A percentile compares a stretch with the other conserved stretches of the same genome.
These are phyloP conservation scores for Exophiala sp. DNA, from an alignment of 2,329 filamentous ascomycete species.

Conservation along the genomic window DNA sequence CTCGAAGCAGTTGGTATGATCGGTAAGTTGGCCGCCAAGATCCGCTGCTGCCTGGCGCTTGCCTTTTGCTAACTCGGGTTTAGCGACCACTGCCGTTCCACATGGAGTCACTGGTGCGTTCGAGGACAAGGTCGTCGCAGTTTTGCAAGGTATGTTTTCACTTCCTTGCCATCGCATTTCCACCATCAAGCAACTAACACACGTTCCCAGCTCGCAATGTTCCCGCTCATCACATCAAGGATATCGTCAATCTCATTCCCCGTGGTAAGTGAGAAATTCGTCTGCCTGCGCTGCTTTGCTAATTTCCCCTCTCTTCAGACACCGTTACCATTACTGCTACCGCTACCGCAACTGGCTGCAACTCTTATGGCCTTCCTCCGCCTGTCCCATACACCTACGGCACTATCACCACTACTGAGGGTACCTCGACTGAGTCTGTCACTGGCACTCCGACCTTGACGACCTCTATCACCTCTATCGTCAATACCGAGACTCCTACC, in stretches of 20 bases:
- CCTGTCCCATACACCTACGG: conserved; percentile 1
- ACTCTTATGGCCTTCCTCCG: conserved; percentile 4
- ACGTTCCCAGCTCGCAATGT: conserved; percentile 14
- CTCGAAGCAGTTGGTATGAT: conserved; percentile 9
- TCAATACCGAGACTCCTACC: conserved; percentile 6
- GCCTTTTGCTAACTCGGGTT: conserved; percentile 8
- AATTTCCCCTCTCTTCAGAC: conserved; percentile 9
- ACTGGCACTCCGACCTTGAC: conserved; percentile 1
- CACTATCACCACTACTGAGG: conserved; percentile 6
- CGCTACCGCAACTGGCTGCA: conserved; percentile 1
- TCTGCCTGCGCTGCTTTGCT: conserved; percentile 5
- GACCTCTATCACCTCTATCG: background rate
- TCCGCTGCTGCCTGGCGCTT: background rate
- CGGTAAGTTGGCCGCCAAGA: conserved; percentile 11
- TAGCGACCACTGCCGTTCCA: conserved; percentile 9
- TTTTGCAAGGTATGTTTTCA: conserved; percentile 15
- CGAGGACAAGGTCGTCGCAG: conserved; percentile 9
- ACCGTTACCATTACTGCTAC: conserved; percentile 12
- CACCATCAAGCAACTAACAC: conserved; percentile 4
- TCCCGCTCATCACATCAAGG: conserved; percentile 11
- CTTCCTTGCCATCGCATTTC: background rate
- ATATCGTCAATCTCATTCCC: conserved; percentile 20
- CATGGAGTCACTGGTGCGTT: background rate
- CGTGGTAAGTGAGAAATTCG: conserved; percentile 21
- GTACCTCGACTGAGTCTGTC: conserved; percentile 1